A percentile compares a stretch with the other conserved stretches of the same genome.
These are phyloP conservation scores for Diaporthe sp. DNA, from an alignment of 2,329 filamentous ascomycete species.

Conservation along the genomic window DNA sequence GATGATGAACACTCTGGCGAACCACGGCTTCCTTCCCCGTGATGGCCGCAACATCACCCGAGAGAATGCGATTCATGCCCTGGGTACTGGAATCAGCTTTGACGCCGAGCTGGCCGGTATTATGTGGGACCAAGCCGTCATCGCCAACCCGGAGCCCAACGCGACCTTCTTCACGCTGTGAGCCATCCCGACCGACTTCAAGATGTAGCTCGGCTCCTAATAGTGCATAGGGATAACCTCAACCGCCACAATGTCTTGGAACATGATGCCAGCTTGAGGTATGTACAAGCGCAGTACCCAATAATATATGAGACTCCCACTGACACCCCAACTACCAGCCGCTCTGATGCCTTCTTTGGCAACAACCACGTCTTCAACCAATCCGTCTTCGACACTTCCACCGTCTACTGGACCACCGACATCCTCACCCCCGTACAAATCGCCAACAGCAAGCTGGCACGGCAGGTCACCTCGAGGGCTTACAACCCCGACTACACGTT, in stretches of 20 bases:
- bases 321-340: constrained; percentile 48
- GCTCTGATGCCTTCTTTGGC: constrained; percentile 64
- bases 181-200: neutral
- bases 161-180: constrained; percentile 56
- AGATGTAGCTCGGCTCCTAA: neutral
- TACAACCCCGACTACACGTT: constrained; percentile 65
- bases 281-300: neutral
- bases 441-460: constrained; percentile 61
- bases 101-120: constrained; percentile 53
- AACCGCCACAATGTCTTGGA: constrained; percentile 63
- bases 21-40: constrained; percentile 63
- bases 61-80: constrained; percentile 53
- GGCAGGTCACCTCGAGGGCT: constrained; percentile 59
- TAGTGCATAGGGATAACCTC: constrained; percentile 52
- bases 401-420: constrained; percentile 60
- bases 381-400: constrained; percentile 62
- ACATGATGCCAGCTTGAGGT: constrained; percentile 60
- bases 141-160: constrained; percentile 59
- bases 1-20: constrained; percentile 66
- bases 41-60: constrained; percentile 59
- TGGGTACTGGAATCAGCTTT: constrained; percentile 60
- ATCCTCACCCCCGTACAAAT: constrained; percentile 57
- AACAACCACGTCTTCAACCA: constrained; percentile 67
- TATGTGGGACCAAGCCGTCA: constrained; percentile 60
- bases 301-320: neutral